These are phyloP conservation scores for Scenedesmus sp. DNA, from an alignment of 163 green algal genomes.

Conservation along the genomic window DNA sequence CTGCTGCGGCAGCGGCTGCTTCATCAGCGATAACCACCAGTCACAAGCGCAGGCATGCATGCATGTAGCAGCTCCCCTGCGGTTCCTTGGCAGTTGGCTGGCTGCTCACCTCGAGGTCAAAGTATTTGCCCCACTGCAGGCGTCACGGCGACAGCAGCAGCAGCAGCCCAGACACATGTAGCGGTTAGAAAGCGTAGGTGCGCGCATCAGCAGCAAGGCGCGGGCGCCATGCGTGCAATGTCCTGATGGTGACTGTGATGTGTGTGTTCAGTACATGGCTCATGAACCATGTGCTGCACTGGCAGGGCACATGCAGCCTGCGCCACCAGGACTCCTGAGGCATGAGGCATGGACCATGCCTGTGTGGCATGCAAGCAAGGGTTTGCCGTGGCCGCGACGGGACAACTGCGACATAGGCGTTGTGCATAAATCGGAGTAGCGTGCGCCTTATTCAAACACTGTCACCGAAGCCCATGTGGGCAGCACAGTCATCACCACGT, in stretches of 20 bases:
- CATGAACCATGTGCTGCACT: too few species aligned
- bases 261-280: too few species aligned
- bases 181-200: background rate
- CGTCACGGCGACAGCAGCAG: slow-evolving; percentile 12
- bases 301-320: too few species aligned
- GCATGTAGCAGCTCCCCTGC: too few species aligned
- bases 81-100: too few species aligned
- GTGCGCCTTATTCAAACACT: too few species aligned
- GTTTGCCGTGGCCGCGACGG: background rate
- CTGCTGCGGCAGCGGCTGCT: too few species aligned
- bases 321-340: background rate
- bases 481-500: background rate
- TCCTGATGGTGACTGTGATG: background rate
- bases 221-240: background rate
- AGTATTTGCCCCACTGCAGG: slow-evolving; percentile 68
- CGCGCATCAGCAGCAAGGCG: background rate
- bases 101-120: slow-evolving; percentile 62
- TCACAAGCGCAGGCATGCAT: too few species aligned
- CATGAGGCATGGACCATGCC: background rate
- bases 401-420: background rate
- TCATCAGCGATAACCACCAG: too few species aligned
- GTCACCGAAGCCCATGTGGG: background rate
- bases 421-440: background rate
- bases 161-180: background rate
- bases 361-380: background rate